A percentile compares a stretch with the other conserved stretches of the same genome.
phyloP scores from a whole-genome alignment of 495 filamentous ascomycete species.

The Trichoderma reesei region DNA sequence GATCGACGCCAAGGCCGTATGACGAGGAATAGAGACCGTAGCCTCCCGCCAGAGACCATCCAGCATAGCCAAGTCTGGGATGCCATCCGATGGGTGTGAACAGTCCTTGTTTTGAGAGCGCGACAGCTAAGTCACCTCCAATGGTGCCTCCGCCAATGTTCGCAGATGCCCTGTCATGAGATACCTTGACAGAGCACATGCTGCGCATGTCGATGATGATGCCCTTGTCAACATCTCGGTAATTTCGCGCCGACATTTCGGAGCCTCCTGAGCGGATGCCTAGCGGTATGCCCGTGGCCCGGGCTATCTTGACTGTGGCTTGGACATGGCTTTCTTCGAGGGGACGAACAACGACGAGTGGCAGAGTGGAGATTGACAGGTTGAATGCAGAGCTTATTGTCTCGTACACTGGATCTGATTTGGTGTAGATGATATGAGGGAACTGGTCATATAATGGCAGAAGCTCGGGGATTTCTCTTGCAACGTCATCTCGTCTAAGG shows the following conservation, averaged over 20 bases:
- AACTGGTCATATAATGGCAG: not conserved
- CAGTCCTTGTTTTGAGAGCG: conserved; percentile 20
- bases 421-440: not conserved
- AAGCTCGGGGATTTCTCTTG: not conserved
- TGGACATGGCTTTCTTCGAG: not conserved
- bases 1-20: conserved; percentile 29
- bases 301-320: not conserved
- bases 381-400: not conserved
- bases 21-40: conserved; percentile 25
- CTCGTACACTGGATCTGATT: not conserved
- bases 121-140: not conserved
- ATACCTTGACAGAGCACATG: not conserved
- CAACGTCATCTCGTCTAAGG: not conserved
- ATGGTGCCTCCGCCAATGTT: conserved; percentile 2
- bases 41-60: conserved; percentile 29
- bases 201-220: conserved; percentile 1
- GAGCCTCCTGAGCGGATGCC: not conserved
- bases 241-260: not conserved
- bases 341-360: not conserved
- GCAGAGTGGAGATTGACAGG: not conserved
- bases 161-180: not conserved
- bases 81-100: conserved; percentile 21
- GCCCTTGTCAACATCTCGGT: not conserved
- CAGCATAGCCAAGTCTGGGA: conserved; percentile 25
- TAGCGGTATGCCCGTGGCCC: not conserved